These are phyloP conservation scores for Irpex sp. DNA, from an alignment of 1,284 basidiomycete species.

Conservation along the genomic window DNA sequence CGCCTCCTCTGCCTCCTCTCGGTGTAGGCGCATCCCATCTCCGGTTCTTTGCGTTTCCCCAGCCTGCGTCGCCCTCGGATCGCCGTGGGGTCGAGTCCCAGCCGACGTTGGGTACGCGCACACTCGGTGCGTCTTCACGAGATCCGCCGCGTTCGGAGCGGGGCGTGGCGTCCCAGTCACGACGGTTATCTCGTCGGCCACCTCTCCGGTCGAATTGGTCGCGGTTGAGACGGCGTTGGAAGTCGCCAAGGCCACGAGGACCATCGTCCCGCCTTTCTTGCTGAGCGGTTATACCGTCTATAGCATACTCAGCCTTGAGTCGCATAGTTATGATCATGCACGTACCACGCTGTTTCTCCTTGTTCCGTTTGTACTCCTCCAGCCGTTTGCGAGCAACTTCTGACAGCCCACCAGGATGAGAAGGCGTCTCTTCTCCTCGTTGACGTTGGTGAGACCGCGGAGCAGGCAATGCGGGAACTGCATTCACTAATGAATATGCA, in stretches of 20 bases:
- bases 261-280: conserved; percentile 51
- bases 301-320: not conserved
- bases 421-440: conserved; percentile 86
- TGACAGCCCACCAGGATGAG: conserved; percentile 87
- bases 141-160: conserved; percentile 52
- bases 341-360: conserved; percentile 65
- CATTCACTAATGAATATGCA: conserved; percentile 2
- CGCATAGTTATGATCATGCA: not conserved
- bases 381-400: conserved; percentile 67
- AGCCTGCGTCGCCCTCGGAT: conserved; percentile 52
- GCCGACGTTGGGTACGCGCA: conserved; percentile 83
- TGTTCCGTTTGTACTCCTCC: conserved; percentile 70
- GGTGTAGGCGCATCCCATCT: conserved; percentile 89
- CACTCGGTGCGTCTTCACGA: conserved; percentile 74
- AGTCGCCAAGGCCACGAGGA: conserved; percentile 67
- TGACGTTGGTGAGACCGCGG: conserved; percentile 63
- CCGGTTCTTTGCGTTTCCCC: conserved; percentile 39
- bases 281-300: conserved; percentile 62
- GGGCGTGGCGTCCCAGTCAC: conserved; percentile 72
- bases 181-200: conserved; percentile 19
- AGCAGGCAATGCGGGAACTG: conserved; percentile 74
- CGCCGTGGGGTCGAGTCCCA: conserved; percentile 88
- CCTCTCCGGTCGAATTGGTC: conserved; percentile 37
- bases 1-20: conserved; percentile 51
- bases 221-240: conserved; percentile 65